These are phyloP conservation scores for Trichothecium roseum DNA, from an alignment of 2,329 filamentous ascomycete genomes.

Conservation along the genomic window DNA sequence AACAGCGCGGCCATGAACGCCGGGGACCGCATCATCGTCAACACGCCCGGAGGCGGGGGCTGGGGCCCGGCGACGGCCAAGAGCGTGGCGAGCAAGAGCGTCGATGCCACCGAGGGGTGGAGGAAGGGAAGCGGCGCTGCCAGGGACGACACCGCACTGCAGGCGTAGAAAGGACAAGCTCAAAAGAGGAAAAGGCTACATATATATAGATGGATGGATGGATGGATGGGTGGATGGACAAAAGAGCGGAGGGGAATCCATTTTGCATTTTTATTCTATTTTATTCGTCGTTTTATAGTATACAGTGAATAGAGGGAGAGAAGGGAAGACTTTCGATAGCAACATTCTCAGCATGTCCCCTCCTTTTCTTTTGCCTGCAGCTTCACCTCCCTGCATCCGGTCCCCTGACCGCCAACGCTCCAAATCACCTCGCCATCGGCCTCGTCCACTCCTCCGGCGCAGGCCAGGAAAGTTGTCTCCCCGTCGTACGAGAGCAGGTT, in stretches of 20 bases:
- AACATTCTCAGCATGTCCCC: not conserved
- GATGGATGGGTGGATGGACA: no score
- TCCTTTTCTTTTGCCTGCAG: not conserved
- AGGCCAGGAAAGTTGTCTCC: slow-evolving; percentile 13
- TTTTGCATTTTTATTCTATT: no score
- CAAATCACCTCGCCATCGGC: not conserved
- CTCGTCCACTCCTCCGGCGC: slow-evolving; percentile 3
- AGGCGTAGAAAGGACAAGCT: slow-evolving; percentile 29
- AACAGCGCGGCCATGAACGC: slow-evolving; percentile 68
- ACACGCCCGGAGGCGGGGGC: slow-evolving; percentile 69
- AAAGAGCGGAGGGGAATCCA: no score
- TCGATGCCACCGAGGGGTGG: slow-evolving; percentile 47
- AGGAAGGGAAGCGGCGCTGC: slow-evolving; percentile 45
- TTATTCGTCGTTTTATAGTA: no score
- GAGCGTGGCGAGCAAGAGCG: slow-evolving; percentile 34
- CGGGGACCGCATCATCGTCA: slow-evolving; percentile 68
- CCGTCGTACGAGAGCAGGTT: slow-evolving; percentile 14
- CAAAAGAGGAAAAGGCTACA: no score
- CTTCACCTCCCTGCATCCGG: not conserved
- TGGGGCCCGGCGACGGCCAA: slow-evolving; percentile 56
- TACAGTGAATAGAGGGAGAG: no score
- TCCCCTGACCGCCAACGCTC: not conserved
- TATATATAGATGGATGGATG: no score
- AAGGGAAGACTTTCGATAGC: no score
- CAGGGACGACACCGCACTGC: slow-evolving; percentile 48